Evolutionary conservation across 2,329 filamentous ascomycete genomes (phyloP), one percentile per base, ranked within the genome.

Genomic region (Fusarium fujikuroi): DNA sequence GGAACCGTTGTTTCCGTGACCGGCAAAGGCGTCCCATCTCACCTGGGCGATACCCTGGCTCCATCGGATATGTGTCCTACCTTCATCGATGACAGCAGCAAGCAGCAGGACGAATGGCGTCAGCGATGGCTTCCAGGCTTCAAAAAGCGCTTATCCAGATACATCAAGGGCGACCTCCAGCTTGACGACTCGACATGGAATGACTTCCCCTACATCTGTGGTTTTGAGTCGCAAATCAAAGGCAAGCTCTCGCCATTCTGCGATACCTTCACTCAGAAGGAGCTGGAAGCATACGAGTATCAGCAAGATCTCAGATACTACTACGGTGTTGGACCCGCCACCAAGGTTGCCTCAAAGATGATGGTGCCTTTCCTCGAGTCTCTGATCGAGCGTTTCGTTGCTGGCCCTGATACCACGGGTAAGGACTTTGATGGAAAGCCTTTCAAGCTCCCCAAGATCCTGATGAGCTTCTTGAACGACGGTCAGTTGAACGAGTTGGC

Each of bases 141-240:
- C 73, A 83, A 84, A 64, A 79, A 84, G 30, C 87, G 90, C 32
- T 81, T 92, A 52, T 88, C 91, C 72, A 67, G 80, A 10, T 77
- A 89, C 39, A 84, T 92, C 37, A 75, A 80, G 2, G 90, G 90
- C 3, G 83, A 85, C 43, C 84, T 92, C 39, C 86, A 85, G 2
- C 84, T 92, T 39, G 85, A 84, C 1, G 81, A 85, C 37, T 81
- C 79, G 4, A 89, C 92, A 64, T 82, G 91, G 46, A 83, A 82
- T 12, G 85, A 87, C 49, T 90, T 93, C 56, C 90, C 90, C 0
- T 92, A 93, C 74, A 84, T 92, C n/a, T 93, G 91, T 74, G 91
- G 90, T 8, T 93, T 92, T 66, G 91, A 93, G 75, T 90, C 87
- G 7, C 91, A 93, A 75, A 92, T 93, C 71, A 89, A 85, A 0